Conservation (phyloP, 2,329 filamentous ascomycete species). For the Fusarium burgessii region DNA sequence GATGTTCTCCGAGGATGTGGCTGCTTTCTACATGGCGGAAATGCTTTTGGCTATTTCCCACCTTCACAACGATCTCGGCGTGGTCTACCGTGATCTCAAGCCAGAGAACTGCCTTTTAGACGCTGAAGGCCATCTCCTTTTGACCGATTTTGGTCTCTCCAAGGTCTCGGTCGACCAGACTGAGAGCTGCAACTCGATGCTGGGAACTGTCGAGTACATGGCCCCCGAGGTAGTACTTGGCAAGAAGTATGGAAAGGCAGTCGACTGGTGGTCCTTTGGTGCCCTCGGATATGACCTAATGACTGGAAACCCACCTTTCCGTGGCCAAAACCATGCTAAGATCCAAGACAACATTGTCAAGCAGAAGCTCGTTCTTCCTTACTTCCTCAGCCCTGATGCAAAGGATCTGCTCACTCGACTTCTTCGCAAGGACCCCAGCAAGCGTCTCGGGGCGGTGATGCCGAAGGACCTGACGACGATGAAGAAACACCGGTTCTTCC, state of each 20-base stretch:
- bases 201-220: conserved; percentile 99
- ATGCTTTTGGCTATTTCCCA: conserved; percentile 95
- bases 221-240: conserved; percentile 93
- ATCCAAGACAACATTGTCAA: conserved; percentile 96
- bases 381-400: conserved; percentile 90
- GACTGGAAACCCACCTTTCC: conserved; percentile 92
- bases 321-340: conserved; percentile 90
- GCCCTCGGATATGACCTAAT: conserved; percentile 92
- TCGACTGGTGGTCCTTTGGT: conserved; percentile 99
- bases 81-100: conserved; percentile 97
- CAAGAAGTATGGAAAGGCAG: conserved; percentile 90
- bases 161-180: conserved; percentile 83
- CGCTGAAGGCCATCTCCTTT: conserved; percentile 87
- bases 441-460: conserved; percentile 89
- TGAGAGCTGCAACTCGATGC: conserved; percentile 84
- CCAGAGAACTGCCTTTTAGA: conserved; percentile 98
- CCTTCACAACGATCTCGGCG: conserved; percentile 89
- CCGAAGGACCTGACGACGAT: conserved; percentile 86
- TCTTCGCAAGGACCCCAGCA: conserved; percentile 90
- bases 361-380: conserved; percentile 88
- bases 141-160: conserved; percentile 96
- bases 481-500: conserved; percentile 96
- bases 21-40: conserved; percentile 98
- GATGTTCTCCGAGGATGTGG: conserved; percentile 91
- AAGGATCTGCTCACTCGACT: conserved; percentile 94